Evolutionary conservation across 495 filamentous ascomycete species (phyloP).

Genomic region (Amphirosellinia nigrospora): DNA sequence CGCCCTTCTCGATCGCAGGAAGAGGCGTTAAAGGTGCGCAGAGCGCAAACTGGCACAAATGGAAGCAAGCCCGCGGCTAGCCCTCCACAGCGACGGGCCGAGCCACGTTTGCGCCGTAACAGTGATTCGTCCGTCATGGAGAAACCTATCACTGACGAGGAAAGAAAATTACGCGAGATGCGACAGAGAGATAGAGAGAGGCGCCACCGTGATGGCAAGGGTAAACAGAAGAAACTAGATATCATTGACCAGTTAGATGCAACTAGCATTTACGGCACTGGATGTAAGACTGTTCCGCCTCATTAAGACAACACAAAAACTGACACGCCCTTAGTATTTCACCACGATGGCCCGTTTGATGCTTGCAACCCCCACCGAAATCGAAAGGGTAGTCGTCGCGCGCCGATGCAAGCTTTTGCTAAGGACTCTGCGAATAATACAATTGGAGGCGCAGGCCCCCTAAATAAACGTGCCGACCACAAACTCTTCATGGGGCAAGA

Average conservation of each 20-base stretch:
- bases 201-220: conserved; percentile 65
- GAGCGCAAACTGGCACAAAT: conserved; percentile 44
- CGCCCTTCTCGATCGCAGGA: conserved; percentile 67
- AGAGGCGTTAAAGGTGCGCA: conserved; percentile 58
- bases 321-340: conserved; percentile 73
- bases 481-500: conserved; percentile 79
- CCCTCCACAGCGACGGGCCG: conserved; percentile 47
- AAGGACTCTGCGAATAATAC: conserved; percentile 90
- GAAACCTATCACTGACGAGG: conserved; percentile 72
- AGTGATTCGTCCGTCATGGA: conserved; percentile 93
- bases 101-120: conserved; percentile 77
- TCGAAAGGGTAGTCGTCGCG: conserved; percentile 77
- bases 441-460: conserved; percentile 84
- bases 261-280: conserved; percentile 94
- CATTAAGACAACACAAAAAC: conserved; percentile 1
- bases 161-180: conserved; percentile 74
- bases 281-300: conserved; percentile 66
- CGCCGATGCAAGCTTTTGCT: conserved; percentile 97
- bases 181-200: conserved; percentile 72
- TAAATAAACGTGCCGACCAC: conserved; percentile 82
- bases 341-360: conserved; percentile 98
- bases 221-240: conserved; percentile 73
- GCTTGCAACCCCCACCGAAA: conserved; percentile 97
- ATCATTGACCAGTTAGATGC: conserved; percentile 98
- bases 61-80: conserved; percentile 40